Evolutionary conservation across 108 stramenopile species (phyloP), one percentile per base, ranked within the genome.

Genomic region (Nannochloropsis oceanica): DNA sequence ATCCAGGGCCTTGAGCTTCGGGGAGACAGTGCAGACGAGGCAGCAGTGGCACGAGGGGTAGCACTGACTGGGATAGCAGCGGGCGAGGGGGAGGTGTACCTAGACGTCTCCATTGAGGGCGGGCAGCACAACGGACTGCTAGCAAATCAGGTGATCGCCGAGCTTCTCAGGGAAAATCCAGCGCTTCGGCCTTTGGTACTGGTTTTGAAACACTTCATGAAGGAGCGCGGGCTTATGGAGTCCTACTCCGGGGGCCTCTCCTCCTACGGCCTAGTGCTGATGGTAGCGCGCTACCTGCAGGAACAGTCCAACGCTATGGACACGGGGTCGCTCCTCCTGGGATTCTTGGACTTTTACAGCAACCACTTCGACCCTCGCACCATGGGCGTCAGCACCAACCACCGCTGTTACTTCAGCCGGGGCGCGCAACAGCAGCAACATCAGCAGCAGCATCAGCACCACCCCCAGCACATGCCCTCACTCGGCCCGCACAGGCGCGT

Each of bases 331-430:
- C 85, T 96, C n/a, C 91, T 97, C 22, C 94, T 96, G 92, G 95
- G 95, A 7, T 96, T 92, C 80, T 90, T 97, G 13, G 96, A 97
- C 84, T 97, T 97, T 87, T 97, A 94, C 86, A 95, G 96, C 20
- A 97, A 96, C 87, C 90, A 80, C 81, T 96, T 97, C 85, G 95
- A 97, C 84, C 96, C 96, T 14, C 92, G 95, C 79, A 91, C 89
- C 20, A 95, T 93, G 26, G 96, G 96, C 8, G 94, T 89, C 44
- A 89, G 88, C 83, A 85, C 85, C 8, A 79, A 50, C 26, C 82
- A 73, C 25, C 80, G 80, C 26, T 81, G 80, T n/a, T 81, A 81
- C 80, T 81, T 81, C 26, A 81, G 80, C 26, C 80, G 80, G 25
- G n/a, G 59, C 59, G n/a, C 0, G 7, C 59, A 73, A 73, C 59